Conservation (phyloP, 106 monocot genomes). For the Dioscorea alata region DNA sequence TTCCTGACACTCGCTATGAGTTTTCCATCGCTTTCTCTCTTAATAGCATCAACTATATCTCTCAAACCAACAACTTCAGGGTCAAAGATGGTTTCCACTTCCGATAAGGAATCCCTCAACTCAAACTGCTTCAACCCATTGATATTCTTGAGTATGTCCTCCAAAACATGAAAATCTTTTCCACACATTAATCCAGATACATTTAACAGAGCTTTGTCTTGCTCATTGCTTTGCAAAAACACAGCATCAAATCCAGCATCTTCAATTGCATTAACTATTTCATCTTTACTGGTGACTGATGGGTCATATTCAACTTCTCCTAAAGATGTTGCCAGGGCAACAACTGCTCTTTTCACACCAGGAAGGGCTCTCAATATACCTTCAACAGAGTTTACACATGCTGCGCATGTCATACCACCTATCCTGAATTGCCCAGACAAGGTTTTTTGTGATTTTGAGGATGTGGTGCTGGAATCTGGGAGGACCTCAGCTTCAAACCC, state of each 20-base stretch:
- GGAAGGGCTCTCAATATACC: slow-evolving; percentile 73
- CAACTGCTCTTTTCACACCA: slow-evolving; percentile 87
- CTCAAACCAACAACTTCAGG: slow-evolving; percentile 79
- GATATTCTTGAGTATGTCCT: slow-evolving; percentile 50
- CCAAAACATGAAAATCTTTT: slow-evolving; percentile 47
- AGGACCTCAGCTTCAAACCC: slow-evolving; percentile 92
- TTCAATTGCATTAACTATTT: slow-evolving; percentile 81
- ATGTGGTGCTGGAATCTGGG: slow-evolving; percentile 34
- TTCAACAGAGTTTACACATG: slow-evolving; percentile 95
- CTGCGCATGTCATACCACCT: slow-evolving; percentile 97
- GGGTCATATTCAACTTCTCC: slow-evolving; percentile 93
- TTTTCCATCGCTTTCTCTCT: slow-evolving; percentile 46
- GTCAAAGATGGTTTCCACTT: slow-evolving; percentile 80
- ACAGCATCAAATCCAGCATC: slow-evolving; percentile 96
- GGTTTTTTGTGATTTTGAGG: slow-evolving; percentile 35
- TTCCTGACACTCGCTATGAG: slow-evolving; percentile 55
- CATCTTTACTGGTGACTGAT: slow-evolving; percentile 69
- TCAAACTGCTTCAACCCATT: slow-evolving; percentile 62
- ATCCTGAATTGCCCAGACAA: slow-evolving; percentile 84
- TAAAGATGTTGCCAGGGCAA: slow-evolving; percentile 81
- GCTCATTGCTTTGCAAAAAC: slow-evolving; percentile 81
- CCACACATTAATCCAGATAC: slow-evolving; percentile 41
- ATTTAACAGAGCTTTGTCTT: slow-evolving; percentile 55
- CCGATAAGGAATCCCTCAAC: slow-evolving; percentile 32
- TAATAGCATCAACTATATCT: slow-evolving; percentile 65